These are phyloP conservation scores for Aphanomyces cochlioides DNA, from an alignment of 352 stramenopile genomes.

Conservation along the genomic window DNA sequence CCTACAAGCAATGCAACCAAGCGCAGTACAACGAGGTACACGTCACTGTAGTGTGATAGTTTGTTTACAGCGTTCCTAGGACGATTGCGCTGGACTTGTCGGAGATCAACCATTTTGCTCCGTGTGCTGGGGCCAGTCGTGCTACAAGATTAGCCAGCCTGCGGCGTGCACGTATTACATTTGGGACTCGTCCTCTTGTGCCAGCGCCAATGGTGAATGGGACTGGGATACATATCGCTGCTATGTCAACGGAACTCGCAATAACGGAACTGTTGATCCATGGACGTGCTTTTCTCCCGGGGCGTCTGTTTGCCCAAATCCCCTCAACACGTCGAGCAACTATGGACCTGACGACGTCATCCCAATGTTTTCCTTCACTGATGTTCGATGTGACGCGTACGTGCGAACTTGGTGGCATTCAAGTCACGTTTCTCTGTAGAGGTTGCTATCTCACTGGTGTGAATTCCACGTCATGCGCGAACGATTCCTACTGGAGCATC, in stretches of 20 bases:
- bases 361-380: constrained; percentile 11
- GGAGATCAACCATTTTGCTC: constrained; percentile 8
- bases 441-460: neutral
- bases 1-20: constrained; percentile 5
- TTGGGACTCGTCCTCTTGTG: neutral
- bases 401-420: neutral
- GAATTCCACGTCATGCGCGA: constrained; percentile 1
- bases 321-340: neutral
- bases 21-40: neutral
- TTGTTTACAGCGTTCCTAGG: neutral
- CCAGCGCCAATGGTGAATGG: neutral
- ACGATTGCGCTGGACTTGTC: neutral
- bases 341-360: constrained; percentile 2
- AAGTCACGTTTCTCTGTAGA: neutral
- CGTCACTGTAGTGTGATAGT: neutral
- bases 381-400: constrained; percentile 3
- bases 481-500: neutral
- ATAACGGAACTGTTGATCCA: neutral
- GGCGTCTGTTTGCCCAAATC: neutral
- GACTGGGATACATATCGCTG: neutral
- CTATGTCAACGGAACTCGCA: neutral
- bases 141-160: neutral
- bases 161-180: constrained; percentile 2
- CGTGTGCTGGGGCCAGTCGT: constrained; percentile 5
- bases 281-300: constrained; percentile 3